Conservation (phyloP, 352 stramenopile genomes). For the Phytopythium cucurbitacearum region DNA sequence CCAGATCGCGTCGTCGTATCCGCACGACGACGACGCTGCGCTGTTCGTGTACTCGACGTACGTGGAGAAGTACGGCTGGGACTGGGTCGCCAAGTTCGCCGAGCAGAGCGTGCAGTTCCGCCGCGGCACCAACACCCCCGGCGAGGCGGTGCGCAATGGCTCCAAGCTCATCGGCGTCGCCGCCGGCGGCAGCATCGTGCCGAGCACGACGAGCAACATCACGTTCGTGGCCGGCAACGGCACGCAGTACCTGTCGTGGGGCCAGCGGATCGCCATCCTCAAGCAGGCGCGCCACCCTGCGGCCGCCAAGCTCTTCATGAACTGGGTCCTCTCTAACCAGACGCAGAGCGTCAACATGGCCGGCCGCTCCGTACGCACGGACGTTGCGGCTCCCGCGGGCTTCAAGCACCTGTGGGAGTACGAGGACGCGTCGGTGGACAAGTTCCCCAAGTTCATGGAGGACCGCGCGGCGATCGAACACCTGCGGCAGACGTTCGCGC, state of each 20-base stretch:
- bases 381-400: constrained; percentile 22
- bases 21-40: constrained; percentile 37
- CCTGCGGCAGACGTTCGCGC: constrained; percentile 32
- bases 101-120: constrained; percentile 30
- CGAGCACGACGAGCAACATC: constrained; percentile 10
- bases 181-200: constrained; percentile 3
- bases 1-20: constrained; percentile 39
- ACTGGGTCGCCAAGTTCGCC: constrained; percentile 36
- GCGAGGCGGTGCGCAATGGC: constrained; percentile 15
- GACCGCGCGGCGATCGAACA: constrained; percentile 40
- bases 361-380: constrained; percentile 26
- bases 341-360: constrained; percentile 19
- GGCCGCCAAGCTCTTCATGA: constrained; percentile 48
- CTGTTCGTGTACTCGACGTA: constrained; percentile 43
- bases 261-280: constrained; percentile 48
- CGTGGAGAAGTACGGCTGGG: constrained; percentile 49
- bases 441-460: constrained; percentile 45
- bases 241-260: constrained; percentile 32
- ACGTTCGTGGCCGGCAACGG: constrained; percentile 17
- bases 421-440: constrained; percentile 14
- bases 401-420: constrained; percentile 30
- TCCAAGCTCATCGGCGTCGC: constrained; percentile 26
- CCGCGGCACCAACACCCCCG: constrained; percentile 25
- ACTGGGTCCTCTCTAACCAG: constrained; percentile 36
- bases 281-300: constrained; percentile 46